Evolutionary conservation across 2,329 filamentous ascomycete genomes (phyloP).

Genomic region (Trichoderma brevicompactum): DNA sequence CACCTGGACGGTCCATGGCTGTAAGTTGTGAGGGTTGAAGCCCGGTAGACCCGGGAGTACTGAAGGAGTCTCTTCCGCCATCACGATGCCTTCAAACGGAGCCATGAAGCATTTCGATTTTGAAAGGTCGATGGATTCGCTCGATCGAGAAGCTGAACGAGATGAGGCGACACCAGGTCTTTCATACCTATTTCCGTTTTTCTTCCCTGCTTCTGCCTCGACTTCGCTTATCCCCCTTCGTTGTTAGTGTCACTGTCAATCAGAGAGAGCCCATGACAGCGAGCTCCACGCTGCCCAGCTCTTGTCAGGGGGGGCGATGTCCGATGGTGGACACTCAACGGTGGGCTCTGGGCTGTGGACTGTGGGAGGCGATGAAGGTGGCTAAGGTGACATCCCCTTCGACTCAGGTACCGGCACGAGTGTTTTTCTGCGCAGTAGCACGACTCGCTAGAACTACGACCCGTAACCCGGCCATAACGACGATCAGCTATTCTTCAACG

Average conservation of each 20-base stretch:
- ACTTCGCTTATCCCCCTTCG: conserved; percentile 7
- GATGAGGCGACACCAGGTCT: conserved; percentile 7
- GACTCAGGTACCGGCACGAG: neutral
- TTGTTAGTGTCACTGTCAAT: conserved; percentile 9
- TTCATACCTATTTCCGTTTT: conserved; percentile 16
- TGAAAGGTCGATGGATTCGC: neutral
- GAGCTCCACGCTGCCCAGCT: conserved; percentile 10
- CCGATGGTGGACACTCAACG: conserved; percentile 5
- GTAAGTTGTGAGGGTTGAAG: conserved; percentile 42
- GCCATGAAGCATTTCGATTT: conserved; percentile 19
- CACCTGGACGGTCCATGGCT: conserved; percentile 49
- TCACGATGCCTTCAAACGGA: conserved; percentile 11
- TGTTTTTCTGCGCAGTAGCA: conserved; percentile 1
- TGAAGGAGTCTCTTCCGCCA: conserved; percentile 17
- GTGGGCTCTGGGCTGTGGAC: conserved; percentile 12
- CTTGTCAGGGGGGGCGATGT: conserved; percentile 10
- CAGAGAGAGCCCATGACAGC: neutral
- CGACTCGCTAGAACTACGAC: conserved; percentile 11
- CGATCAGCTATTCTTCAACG: neutral
- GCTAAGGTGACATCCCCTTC: neutral
- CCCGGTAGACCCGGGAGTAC: conserved; percentile 32
- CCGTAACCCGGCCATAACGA: neutral
- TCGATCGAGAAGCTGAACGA: neutral
- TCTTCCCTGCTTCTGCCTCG: neutral
- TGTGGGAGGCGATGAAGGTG: conserved; percentile 2